Base-by-base conservation (phyloP, 805 yeast species). In the Barnettozyma botsteinii region DNA sequence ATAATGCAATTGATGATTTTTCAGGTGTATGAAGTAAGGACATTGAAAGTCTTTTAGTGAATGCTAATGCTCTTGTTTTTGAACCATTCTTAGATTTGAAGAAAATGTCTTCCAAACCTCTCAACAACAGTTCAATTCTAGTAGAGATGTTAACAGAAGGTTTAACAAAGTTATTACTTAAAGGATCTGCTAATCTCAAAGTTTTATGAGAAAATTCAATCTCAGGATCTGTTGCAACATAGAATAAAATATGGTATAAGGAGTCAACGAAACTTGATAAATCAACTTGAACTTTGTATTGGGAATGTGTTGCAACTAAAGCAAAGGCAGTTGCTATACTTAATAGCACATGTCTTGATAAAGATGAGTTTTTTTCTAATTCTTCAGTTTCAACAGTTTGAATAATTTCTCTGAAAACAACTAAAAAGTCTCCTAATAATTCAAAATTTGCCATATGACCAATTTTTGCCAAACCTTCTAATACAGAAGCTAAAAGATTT, bases 361-460 rank as follows among this genome's bases (percentile, higher is more conserved):
- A 37, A 49, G 78, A 37, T 56, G 38, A 11, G 59, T 33, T 70
- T 53, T 33, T 46, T 24, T 71, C 64, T 14, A 68, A 59, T 28
- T 74, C 71, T 8, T 70, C 74, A 3, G 59, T 65, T 30, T 66
- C 62, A 48, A 63, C 64, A 41, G 74, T 85, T 11, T 55, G 52
- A 59, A 87, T 76, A 19, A 89, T 74, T 60, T 93, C 98, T 50
- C 89, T 72, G 60, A 93, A 70, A 7, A 89, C 96, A 57, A 83
- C 94, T 37, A 93, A 68, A 62, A 93, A 79, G 59, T 93, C 98
- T 20, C 98, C 98, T 50, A 93, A 72, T 33, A 93, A 68, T 49
- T 93, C 98, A 42, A 91, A 78, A 57, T 93, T 93, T 19, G 94
- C 88, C 79, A 89, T 80, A 53, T 83, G 93, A 3, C 98, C 96